Evolutionary conservation across 2,329 filamentous ascomycete genomes (phyloP).

Genomic region (Beauveria pseudobassiana): DNA sequence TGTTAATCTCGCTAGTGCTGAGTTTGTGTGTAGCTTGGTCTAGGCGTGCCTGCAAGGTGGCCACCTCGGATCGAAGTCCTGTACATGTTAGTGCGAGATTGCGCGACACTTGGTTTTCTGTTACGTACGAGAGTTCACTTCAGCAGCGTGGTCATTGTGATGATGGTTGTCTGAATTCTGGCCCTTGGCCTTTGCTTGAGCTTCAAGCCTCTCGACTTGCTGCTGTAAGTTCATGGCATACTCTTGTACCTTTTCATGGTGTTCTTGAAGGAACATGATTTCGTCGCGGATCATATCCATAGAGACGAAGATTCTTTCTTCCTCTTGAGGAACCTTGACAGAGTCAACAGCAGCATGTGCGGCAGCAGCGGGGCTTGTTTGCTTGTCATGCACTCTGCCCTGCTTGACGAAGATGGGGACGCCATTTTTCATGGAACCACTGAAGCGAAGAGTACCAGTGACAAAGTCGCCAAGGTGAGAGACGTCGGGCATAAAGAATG

Average conservation of each 20-base stretch:
- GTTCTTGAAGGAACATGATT: conserved; percentile 47
- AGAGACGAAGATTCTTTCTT: conserved; percentile 52
- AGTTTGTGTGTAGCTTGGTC: conserved; percentile 56
- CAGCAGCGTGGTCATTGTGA: neutral
- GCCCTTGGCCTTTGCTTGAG: conserved; percentile 35
- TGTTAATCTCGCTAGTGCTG: conserved; percentile 55
- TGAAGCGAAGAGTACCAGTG: conserved; percentile 46
- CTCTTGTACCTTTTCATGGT: conserved; percentile 47
- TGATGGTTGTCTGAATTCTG: conserved; percentile 18
- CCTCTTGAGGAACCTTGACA: conserved; percentile 43
- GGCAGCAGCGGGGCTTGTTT: conserved; percentile 24
- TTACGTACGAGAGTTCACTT: conserved; percentile 6
- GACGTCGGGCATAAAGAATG: conserved; percentile 48
- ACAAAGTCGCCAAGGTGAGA: conserved; percentile 51
- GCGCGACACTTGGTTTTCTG: neutral
- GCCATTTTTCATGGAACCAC: conserved; percentile 42
- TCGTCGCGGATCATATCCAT: conserved; percentile 56
- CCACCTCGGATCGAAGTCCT: conserved; percentile 54
- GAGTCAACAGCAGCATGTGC: conserved; percentile 43
- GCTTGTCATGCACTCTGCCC: conserved; percentile 40
- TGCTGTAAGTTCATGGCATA: conserved; percentile 46
- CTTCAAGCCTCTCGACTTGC: conserved; percentile 43
- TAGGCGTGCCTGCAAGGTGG: conserved; percentile 52
- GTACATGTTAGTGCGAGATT: conserved; percentile 12
- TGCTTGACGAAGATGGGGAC: conserved; percentile 50